Percentiles rank a stretch among this genome's conserved stretches.
Conservation (phyloP, 495 filamentous ascomycete species). For the Penicillium pulvis region DNA sequence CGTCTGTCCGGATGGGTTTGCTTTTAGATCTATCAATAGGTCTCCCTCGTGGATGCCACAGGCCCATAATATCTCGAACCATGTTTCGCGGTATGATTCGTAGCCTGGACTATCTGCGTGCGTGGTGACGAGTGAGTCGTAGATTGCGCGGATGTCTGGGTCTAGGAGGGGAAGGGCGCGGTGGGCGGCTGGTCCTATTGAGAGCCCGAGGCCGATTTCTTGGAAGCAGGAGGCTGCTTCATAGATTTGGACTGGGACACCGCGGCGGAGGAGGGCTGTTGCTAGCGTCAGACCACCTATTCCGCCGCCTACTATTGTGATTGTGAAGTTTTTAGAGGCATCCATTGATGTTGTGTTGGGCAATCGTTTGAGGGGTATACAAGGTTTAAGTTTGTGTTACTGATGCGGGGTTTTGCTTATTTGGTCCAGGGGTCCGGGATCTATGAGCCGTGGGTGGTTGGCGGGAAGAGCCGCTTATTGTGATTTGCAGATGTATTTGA, state of each 20-base stretch:
- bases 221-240: slow-evolving; percentile 54
- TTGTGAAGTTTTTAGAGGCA: slow-evolving; percentile 29
- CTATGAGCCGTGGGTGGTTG: background rate
- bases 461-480: background rate
- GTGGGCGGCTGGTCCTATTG: slow-evolving; percentile 60
- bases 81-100: slow-evolving; percentile 24
- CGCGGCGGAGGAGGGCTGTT: slow-evolving; percentile 54
- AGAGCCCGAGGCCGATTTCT: slow-evolving; percentile 63
- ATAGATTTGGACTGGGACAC: slow-evolving; percentile 53
- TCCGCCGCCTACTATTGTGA: slow-evolving; percentile 63
- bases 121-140: slow-evolving; percentile 36
- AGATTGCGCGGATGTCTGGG: slow-evolving; percentile 37
- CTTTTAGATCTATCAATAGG: slow-evolving; percentile 34
- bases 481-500: background rate
- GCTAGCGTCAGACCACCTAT: slow-evolving; percentile 61
- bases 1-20: slow-evolving; percentile 34
- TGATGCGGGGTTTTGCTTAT: background rate
- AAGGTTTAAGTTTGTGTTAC: background rate
- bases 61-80: slow-evolving; percentile 35
- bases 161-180: slow-evolving; percentile 54
- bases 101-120: slow-evolving; percentile 32
- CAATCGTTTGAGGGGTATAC: background rate
- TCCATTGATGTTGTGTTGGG: background rate
- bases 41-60: slow-evolving; percentile 25
- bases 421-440: background rate